Base-by-base conservation (phyloP, 2,329 filamentous ascomycete genomes). In the Zymoseptoria crescenta region DNA sequence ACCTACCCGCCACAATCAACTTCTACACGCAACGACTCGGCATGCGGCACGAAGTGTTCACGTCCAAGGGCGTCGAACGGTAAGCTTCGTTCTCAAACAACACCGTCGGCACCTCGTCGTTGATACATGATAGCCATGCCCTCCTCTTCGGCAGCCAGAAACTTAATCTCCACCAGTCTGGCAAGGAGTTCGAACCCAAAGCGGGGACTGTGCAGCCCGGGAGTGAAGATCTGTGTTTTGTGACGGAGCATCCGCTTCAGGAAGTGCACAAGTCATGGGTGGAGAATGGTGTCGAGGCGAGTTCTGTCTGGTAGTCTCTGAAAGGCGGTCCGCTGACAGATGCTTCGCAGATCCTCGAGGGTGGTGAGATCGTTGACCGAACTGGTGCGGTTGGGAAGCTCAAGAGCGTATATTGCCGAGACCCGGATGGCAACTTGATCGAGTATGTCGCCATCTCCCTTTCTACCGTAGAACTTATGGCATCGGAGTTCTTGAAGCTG, bases 381-480 rank as follows among this genome's bases (percentile, higher is more conserved):
- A 85, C 80, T 0, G 84, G 84, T 1, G 83, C 84, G 0, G 73
- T 74, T 56, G 82, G 83, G 0, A 77, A 72, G 58, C 72, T 87
- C 51, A 73, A 76, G 56, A 86, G 83, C 68, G 74, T 86, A 2
- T 86, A 86, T 70, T 77, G 83, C 55, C 74, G 83, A 45, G 83
- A 86, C 70, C 82, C 82, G 1, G 84, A 86, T 71, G 81, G 79
- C 4, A 86, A 85, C 68, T 64, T 86, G 63, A 78, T 86, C 49
- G 83, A 86, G 83, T 86, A 66, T 69, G 81, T 74, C 13, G 20
- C 9, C 24, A 24, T 24, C 24, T 3, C 9, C 19, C 13, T 53
- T 49, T n/a, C 8, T 48, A 30, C 41, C 9, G 21, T 35, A 19
- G 29, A 19, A 6, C 16, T 41, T 52, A 21, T 45, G 6, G 20